Evolutionary conservation across 805 yeast genomes (phyloP).

Genomic region (Zygosaccharomyces siamensis): DNA sequence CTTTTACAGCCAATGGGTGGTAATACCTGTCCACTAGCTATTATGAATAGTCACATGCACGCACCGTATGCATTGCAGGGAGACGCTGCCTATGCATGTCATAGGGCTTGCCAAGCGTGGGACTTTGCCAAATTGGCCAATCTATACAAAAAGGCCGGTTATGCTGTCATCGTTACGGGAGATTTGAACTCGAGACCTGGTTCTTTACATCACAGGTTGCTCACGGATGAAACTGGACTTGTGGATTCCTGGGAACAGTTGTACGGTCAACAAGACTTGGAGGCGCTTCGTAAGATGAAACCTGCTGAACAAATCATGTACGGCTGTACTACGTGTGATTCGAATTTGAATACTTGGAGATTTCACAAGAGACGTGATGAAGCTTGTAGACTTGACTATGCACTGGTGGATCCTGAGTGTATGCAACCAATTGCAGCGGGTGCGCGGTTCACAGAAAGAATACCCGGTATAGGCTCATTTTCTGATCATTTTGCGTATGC

Average conservation of each 20-base stretch:
- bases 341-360: constrained; percentile 84
- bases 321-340: constrained; percentile 91
- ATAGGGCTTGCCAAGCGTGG: constrained; percentile 95
- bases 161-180: constrained; percentile 85
- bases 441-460: constrained; percentile 67
- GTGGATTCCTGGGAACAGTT: constrained; percentile 77
- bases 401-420: constrained; percentile 58
- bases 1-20: constrained; percentile 49
- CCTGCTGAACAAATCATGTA: constrained; percentile 58
- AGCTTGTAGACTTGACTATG: constrained; percentile 89
- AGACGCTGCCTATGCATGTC: constrained; percentile 85
- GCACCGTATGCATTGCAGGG: constrained; percentile 86
- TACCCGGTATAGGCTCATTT: constrained; percentile 66
- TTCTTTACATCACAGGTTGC: constrained; percentile 69
- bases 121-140: constrained; percentile 69
- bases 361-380: constrained; percentile 45
- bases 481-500: constrained; percentile 91
- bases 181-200: constrained; percentile 89
- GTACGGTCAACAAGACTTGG: constrained; percentile 46
- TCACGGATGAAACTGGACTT: constrained; percentile 64
- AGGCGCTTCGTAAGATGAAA: constrained; percentile 41
- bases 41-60: constrained; percentile 92
- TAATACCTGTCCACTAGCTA: constrained; percentile 56
- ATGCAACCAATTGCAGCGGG: constrained; percentile 55
- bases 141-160: constrained; percentile 63